These are phyloP conservation scores for Ogataea hybrid DNA, from an alignment of 1,139 yeast genomes.

Conservation along the genomic window DNA sequence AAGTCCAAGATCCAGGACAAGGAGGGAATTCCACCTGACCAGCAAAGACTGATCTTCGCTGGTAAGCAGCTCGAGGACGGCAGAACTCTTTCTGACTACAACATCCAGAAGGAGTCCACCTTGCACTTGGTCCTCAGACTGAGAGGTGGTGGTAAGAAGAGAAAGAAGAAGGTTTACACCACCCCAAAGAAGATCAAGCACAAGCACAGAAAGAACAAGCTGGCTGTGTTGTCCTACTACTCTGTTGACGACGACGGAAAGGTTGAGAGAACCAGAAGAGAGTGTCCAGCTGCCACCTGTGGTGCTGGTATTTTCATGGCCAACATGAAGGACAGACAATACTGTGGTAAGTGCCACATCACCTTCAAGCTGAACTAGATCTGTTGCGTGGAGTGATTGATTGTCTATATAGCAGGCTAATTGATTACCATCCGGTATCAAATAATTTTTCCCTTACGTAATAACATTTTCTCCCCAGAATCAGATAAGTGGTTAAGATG, in stretches of 20 bases:
- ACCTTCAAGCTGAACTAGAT: conserved; percentile 66
- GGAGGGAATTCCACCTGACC: conserved; percentile 99
- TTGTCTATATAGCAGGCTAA: not conserved
- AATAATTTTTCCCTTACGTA: conserved; percentile 2
- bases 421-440: not conserved
- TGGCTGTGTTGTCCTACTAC: conserved; percentile 99
- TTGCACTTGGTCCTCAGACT: conserved; percentile 96
- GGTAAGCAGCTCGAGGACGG: conserved; percentile 99
- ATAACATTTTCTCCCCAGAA: conserved; percentile 5
- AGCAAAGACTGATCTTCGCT: conserved; percentile 99
- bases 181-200: conserved; percentile 99
- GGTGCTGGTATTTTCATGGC: conserved; percentile 99
- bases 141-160: conserved; percentile 99
- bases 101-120: conserved; percentile 99
- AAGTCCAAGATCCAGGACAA: conserved; percentile 99
- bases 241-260: conserved; percentile 98
- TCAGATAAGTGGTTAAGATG: conserved; percentile 7
- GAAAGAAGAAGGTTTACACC: conserved; percentile 99
- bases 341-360: conserved; percentile 99
- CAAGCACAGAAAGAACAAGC: conserved; percentile 99
- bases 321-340: conserved; percentile 97
- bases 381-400: not conserved
- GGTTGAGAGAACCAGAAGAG: conserved; percentile 98
- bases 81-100: conserved; percentile 98
- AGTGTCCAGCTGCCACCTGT: conserved; percentile 90